These are phyloP conservation scores for Macrolepiota fuliginosa DNA, from an alignment of 768 basidiomycete genomes.

Conservation along the genomic window DNA sequence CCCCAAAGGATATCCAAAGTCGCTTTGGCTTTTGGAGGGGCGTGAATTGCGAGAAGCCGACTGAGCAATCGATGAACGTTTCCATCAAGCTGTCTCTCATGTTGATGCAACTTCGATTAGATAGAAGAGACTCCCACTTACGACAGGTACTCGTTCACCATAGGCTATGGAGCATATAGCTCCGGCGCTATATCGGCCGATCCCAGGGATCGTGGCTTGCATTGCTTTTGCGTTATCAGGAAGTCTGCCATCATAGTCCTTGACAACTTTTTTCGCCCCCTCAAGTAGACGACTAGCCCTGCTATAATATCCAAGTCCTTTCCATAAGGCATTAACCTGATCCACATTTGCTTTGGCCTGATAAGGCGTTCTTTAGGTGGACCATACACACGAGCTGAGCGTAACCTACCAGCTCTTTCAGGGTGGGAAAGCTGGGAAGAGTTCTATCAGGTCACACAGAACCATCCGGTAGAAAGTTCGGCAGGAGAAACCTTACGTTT, in stretches of 20 bases:
- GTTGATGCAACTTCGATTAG: background rate
- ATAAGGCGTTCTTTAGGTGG: conserved; percentile 14
- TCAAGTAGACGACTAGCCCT: conserved; percentile 78
- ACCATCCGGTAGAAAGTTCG: conserved; percentile 7
- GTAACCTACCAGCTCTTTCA: conserved; percentile 62
- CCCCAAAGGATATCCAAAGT: conserved; percentile 84
- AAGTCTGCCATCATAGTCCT: conserved; percentile 62
- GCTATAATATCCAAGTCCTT: conserved; percentile 89
- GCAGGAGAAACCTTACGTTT: conserved; percentile 44
- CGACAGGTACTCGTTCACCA: conserved; percentile 78
- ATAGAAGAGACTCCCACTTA: conserved; percentile 38
- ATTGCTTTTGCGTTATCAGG: conserved; percentile 80
- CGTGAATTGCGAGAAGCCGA: conserved; percentile 79
- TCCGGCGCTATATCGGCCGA: conserved; percentile 88
- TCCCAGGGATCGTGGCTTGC: conserved; percentile 81
- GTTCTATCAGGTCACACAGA: conserved; percentile 12
- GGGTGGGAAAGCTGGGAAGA: conserved; percentile 70
- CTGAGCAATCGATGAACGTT: conserved; percentile 87
- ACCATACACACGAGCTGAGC: conserved; percentile 14
- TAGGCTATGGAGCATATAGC: conserved; percentile 87
- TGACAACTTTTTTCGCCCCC: conserved; percentile 80
- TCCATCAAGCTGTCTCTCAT: conserved; percentile 68
- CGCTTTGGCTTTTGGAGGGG: conserved; percentile 74
- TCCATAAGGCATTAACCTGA: conserved; percentile 87
- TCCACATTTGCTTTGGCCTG: conserved; percentile 74